These are phyloP conservation scores for Paxillus ammoniavirescens DNA, from an alignment of 768 basidiomycete species.

Conservation along the genomic window DNA sequence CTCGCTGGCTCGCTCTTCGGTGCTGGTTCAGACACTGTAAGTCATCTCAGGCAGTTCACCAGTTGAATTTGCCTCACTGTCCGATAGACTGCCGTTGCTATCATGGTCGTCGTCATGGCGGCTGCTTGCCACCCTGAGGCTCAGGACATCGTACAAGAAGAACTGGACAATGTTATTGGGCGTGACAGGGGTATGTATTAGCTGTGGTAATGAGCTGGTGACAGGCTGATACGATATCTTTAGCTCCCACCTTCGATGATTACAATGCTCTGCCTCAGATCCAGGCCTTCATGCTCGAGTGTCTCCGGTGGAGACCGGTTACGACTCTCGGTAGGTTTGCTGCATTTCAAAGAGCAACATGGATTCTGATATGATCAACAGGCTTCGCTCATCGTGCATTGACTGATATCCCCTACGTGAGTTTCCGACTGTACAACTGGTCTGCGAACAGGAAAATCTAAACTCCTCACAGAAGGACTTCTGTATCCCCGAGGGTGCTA, in stretches of 20 bases:
- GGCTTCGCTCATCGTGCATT: slow-evolving; percentile 67
- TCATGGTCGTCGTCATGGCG: slow-evolving; percentile 56
- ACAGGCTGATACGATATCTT: neutral
- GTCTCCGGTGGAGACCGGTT: slow-evolving; percentile 42
- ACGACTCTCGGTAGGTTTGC: slow-evolving; percentile 27
- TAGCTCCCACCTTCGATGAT: slow-evolving; percentile 44
- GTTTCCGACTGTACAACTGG: slow-evolving; percentile 1
- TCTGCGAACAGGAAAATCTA: neutral
- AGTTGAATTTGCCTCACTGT: neutral
- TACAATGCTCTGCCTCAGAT: slow-evolving; percentile 34
- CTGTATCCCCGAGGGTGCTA: slow-evolving; percentile 36
- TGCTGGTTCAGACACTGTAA: slow-evolving; percentile 59
- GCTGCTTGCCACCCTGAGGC: slow-evolving; percentile 54
- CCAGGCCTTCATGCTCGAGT: slow-evolving; percentile 41
- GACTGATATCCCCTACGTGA: slow-evolving; percentile 62
- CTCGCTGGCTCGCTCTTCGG: slow-evolving; percentile 66
- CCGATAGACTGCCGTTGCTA: slow-evolving; percentile 50
- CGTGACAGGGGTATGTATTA: slow-evolving; percentile 30
- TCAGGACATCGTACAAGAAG: slow-evolving; percentile 49
- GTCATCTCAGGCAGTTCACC: slow-evolving; percentile 1
- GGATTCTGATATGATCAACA: slow-evolving; percentile 1
- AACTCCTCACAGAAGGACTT: slow-evolving; percentile 28
- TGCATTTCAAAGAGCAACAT: neutral
- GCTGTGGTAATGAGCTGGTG: neutral
- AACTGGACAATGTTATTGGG: slow-evolving; percentile 54